Evolutionary conservation across 768 basidiomycete genomes (phyloP).

Genomic region (Hygrophorus russula): DNA sequence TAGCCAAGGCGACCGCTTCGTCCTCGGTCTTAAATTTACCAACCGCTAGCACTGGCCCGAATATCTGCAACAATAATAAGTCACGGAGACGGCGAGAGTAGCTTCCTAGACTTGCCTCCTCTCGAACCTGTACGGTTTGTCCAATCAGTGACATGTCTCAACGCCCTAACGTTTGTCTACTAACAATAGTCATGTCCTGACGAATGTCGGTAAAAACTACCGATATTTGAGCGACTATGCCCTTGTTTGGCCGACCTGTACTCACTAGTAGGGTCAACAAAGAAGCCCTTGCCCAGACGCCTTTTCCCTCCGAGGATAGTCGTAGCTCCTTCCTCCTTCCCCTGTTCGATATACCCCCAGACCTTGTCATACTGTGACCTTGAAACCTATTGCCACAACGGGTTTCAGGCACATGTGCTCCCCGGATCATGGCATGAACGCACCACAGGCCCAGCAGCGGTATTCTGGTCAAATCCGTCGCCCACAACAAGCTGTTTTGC

Average conservation of each 20-base stretch:
- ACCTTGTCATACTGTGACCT: slow-evolving; percentile 80
- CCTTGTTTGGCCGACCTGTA: slow-evolving; percentile 2
- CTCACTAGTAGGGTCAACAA: slow-evolving; percentile 82
- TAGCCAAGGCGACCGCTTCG: slow-evolving; percentile 76
- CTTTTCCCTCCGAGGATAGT: slow-evolving; percentile 72
- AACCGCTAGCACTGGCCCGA: slow-evolving; percentile 85
- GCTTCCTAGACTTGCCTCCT: slow-evolving; percentile 41
- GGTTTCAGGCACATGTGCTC: not conserved
- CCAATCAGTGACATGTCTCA: not conserved
- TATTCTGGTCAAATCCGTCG: slow-evolving; percentile 67
- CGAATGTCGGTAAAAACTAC: slow-evolving; percentile 76
- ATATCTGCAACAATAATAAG: slow-evolving; percentile 45
- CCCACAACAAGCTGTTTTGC: slow-evolving; percentile 65
- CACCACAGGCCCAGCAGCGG: slow-evolving; percentile 79
- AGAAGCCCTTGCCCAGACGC: slow-evolving; percentile 71
- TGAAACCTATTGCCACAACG: slow-evolving; percentile 42
- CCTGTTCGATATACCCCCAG: slow-evolving; percentile 80
- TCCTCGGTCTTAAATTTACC: slow-evolving; percentile 80
- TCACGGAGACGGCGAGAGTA: not conserved
- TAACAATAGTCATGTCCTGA: slow-evolving; percentile 78
- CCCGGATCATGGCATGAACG: slow-evolving; percentile 13
- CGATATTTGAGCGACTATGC: slow-evolving; percentile 3
- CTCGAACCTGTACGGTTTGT: slow-evolving; percentile 36
- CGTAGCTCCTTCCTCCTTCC: slow-evolving; percentile 76
- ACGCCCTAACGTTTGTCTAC: slow-evolving; percentile 14